Evolutionary conservation across 192 early-diverging fungal species (phyloP).

Genomic region (Chytriomyces confervae): DNA sequence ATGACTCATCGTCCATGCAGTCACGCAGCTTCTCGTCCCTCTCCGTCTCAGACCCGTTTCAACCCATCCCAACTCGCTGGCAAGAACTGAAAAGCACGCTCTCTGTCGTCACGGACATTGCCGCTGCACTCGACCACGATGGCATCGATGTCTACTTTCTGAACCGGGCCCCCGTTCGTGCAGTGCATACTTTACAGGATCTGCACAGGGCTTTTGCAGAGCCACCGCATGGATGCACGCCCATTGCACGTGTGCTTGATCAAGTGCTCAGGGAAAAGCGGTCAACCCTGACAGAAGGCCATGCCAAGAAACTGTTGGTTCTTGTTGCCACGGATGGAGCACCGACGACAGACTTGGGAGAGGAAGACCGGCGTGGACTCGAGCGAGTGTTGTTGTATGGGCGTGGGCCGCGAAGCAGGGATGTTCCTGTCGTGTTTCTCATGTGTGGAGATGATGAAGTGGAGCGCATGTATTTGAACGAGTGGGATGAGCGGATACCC

Average conservation of each 20-base stretch:
- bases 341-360: neutral
- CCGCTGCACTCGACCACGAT: neutral
- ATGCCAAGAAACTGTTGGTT: neutral
- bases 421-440: neutral
- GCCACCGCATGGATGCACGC: neutral
- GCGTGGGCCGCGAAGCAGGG: neutral
- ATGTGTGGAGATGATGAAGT: neutral
- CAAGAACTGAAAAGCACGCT: neutral
- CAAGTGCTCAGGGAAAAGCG: neutral
- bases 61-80: constrained; percentile 19
- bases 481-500: no score
- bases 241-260: neutral
- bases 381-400: neutral
- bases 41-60: constrained; percentile 20
- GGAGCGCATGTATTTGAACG: neutral
- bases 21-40: neutral
- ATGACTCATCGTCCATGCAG: constrained; percentile 36
- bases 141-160: neutral
- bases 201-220: neutral
- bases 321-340: neutral
- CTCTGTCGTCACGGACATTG: neutral
- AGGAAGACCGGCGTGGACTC: neutral
- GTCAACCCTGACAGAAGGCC: neutral
- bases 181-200: neutral
- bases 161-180: neutral